Evolutionary conservation across 2,329 filamentous ascomycete species (phyloP), one percentile per base, ranked within the genome.

Genomic region (Alternaria gansuensis): DNA sequence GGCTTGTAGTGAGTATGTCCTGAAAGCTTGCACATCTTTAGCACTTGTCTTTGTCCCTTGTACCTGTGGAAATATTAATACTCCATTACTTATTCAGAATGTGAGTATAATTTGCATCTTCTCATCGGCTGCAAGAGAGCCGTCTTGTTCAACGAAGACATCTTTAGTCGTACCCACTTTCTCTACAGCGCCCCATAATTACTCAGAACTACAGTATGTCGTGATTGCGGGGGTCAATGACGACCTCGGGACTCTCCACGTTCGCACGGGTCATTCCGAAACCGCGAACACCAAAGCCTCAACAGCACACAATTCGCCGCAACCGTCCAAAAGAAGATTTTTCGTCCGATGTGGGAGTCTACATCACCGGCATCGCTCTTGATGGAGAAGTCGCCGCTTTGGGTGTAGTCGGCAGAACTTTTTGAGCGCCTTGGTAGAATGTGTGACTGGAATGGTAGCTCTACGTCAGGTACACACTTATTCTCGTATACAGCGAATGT

Each of bases 191-290:
- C 31, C 31, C 43, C 44, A 41, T 51, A 45, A 37, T 17, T 37
- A 10, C 37, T 29, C 33, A 29, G 31, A 45, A 28, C 48, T 58
- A 56, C 39, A 11, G 8, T 21, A 65, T 65, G 53, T 41, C 57
- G 60, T 60, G 57, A 57, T 63, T 63, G 36, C 45, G 54, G 54
- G 46, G 51, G 26, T 44, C 36, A 54, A 58, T 63, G 59, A 58
- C 60, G 62, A 58, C 44, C 17, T 46, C 44, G 17, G 44, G 11
- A 10, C 21, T 34, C 13, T 46, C 44, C 37, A 36, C 37, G 37
- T 49, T 45, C 2, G 34, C 24, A 9, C 43, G 50, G 49, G 55
- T 54, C 50, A 31, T 54, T 36, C 24, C 31, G 13, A 23, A 28
- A 36, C 11, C 44, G 23, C 23, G 29, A 31, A 21, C 11, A 29